phyloP scores from a whole-genome alignment of 345 rosid genomes.

The Aquilaria yunnanensis region DNA sequence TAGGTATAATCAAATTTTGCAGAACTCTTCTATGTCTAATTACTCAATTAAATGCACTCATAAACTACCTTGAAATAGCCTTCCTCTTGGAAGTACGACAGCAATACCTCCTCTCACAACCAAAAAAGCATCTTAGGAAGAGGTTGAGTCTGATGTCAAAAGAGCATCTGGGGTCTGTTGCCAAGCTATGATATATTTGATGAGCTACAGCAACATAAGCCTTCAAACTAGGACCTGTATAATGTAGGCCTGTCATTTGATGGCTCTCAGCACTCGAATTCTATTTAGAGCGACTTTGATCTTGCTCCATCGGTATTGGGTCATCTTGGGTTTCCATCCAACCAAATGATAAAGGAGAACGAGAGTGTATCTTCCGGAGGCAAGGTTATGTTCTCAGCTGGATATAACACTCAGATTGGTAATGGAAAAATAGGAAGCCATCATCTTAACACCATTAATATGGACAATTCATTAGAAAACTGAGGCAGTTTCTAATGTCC shows the following conservation, averaged over 20 bases:
- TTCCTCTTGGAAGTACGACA: constrained; percentile 53
- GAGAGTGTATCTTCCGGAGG: constrained; percentile 25
- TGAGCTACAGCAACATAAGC: constrained; percentile 56
- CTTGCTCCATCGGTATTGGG: constrained; percentile 29
- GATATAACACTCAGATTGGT: constrained; percentile 22
- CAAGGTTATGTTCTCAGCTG: constrained; percentile 28
- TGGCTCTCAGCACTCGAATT: constrained; percentile 44
- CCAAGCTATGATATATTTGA: constrained; percentile 50
- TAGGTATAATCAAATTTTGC: constrained; percentile 37
- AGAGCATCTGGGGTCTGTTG: constrained; percentile 41
- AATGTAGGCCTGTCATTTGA: constrained; percentile 49
- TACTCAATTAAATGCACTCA: constrained; percentile 42
- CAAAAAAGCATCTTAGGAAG: constrained; percentile 47
- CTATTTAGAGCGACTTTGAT: constrained; percentile 32
- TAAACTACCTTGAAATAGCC: constrained; percentile 43
- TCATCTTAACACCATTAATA: constrained; percentile 19
- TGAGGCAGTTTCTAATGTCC: constrained; percentile 49
- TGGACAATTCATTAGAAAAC: constrained; percentile 50
- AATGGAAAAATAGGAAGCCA: constrained; percentile 30
- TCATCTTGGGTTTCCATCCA: constrained; percentile 49
- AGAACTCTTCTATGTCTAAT: constrained; percentile 38
- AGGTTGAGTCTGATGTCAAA: constrained; percentile 45
- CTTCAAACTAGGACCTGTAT: constrained; percentile 63
- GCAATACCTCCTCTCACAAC: constrained; percentile 42
- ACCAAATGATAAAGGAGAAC: constrained; percentile 40